phyloP scores from a whole-genome alignment of 2,329 filamentous ascomycete genomes.

The Bipolaris sorokiniana region DNA sequence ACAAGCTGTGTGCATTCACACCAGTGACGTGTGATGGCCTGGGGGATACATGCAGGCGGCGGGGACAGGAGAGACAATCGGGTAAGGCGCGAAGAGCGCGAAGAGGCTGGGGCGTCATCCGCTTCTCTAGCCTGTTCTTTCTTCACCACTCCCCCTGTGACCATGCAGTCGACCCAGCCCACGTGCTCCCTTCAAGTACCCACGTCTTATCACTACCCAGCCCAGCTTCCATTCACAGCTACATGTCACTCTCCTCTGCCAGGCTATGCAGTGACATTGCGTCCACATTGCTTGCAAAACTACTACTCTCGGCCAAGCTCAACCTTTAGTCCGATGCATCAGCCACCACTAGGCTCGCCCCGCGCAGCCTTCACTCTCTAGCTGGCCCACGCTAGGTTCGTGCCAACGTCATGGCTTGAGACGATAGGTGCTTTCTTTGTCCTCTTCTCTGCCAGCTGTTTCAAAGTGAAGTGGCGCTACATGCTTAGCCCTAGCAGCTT shows the following conservation, averaged over 20 bases:
- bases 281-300: too few relatives aligned
- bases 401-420: neutral
- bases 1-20: neutral
- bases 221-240: neutral
- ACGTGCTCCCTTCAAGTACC: neutral
- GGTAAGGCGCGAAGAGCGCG: neutral
- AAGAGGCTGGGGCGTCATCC: constrained; percentile 5
- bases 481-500: neutral
- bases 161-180: neutral
- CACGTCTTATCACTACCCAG: neutral
- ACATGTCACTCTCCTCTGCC: neutral
- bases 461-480: neutral
- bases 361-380: neutral
- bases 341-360: neutral
- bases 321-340: neutral
- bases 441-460: neutral
- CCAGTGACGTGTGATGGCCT: constrained; percentile 3
- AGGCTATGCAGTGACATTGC: neutral
- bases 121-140: neutral
- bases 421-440: neutral
- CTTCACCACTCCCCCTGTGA: neutral
- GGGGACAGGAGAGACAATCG: neutral
- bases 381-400: neutral
- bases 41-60: neutral
- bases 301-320: neutral